Conservation (phyloP, 768 basidiomycete genomes). For the Russula dissimulans region DNA sequence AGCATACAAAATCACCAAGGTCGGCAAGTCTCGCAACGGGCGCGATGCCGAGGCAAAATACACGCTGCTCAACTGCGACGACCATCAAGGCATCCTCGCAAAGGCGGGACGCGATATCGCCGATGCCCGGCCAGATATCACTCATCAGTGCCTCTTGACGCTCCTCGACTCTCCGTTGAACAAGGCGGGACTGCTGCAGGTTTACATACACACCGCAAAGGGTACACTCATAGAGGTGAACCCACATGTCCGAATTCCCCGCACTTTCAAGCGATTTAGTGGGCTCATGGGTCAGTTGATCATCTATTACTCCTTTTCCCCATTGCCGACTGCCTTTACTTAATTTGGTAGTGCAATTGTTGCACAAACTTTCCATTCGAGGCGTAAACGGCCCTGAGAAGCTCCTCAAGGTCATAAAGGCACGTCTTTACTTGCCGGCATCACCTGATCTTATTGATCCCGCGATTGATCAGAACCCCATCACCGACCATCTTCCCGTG, state of each 20-base stretch:
- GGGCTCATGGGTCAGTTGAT: constrained; percentile 82
- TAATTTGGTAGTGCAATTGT: constrained; percentile 68
- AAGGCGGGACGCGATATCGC: constrained; percentile 98
- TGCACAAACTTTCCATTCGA: constrained; percentile 91
- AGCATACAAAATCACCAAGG: constrained; percentile 76
- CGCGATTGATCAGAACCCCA: constrained; percentile 59
- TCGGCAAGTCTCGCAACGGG: constrained; percentile 40
- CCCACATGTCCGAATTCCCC: constrained; percentile 92
- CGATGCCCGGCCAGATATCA: constrained; percentile 98
- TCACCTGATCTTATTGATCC: neutral
- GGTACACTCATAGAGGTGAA: constrained; percentile 98
- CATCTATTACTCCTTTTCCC: neutral
- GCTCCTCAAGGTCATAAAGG: constrained; percentile 93
- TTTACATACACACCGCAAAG: constrained; percentile 96
- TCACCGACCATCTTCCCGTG: constrained; percentile 86
- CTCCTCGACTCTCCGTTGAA: constrained; percentile 96
- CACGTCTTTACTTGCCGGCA: constrained; percentile 26
- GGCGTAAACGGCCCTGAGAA: constrained; percentile 97
- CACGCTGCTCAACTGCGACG: constrained; percentile 94
- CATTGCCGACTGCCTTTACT: neutral
- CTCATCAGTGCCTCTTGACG: constrained; percentile 97
- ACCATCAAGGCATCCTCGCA: constrained; percentile 96
- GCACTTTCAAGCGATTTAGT: constrained; percentile 97
- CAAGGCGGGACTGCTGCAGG: constrained; percentile 92
- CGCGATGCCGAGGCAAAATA: constrained; percentile 82